Conservation (phyloP, 495 filamentous ascomycete genomes). For the Penicillium mononematosum region DNA sequence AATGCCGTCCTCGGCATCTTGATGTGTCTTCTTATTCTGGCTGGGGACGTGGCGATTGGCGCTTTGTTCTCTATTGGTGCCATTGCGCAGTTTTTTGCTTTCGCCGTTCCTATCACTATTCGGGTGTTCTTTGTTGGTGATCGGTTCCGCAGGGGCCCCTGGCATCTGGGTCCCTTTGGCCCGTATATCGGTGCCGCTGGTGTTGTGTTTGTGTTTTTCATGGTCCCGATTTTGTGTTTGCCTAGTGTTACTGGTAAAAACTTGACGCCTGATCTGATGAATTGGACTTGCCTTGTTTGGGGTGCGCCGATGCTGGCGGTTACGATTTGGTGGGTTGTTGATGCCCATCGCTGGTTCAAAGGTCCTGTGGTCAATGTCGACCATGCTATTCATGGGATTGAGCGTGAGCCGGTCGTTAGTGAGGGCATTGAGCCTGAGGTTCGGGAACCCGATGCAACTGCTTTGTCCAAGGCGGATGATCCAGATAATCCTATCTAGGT, state of each 20-base stretch:
- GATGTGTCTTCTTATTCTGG: slow-evolving; percentile 68
- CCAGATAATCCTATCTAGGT: slow-evolving; percentile 8
- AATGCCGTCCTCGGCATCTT: slow-evolving; percentile 64
- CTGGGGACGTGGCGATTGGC: slow-evolving; percentile 62
- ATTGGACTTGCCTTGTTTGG: slow-evolving; percentile 76
- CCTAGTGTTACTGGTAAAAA: slow-evolving; percentile 58
- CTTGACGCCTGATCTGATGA: slow-evolving; percentile 62
- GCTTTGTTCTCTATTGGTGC: slow-evolving; percentile 77
- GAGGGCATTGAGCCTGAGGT: slow-evolving; percentile 26
- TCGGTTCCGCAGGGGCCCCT: slow-evolving; percentile 68
- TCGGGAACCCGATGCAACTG: slow-evolving; percentile 23
- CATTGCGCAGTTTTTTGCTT: slow-evolving; percentile 72
- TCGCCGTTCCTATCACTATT: slow-evolving; percentile 73
- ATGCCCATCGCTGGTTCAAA: slow-evolving; percentile 73
- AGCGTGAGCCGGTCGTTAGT: slow-evolving; percentile 21
- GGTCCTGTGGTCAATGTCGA: slow-evolving; percentile 63
- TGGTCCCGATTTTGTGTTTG: slow-evolving; percentile 74
- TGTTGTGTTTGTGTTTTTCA: slow-evolving; percentile 63
- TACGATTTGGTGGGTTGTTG: slow-evolving; percentile 67
- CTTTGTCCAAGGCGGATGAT: slow-evolving; percentile 64
- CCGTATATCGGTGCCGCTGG: slow-evolving; percentile 61
- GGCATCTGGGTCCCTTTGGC: slow-evolving; percentile 67
- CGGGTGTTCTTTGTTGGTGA: slow-evolving; percentile 71
- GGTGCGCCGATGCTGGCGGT: slow-evolving; percentile 65
- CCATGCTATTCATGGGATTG: slow-evolving; percentile 37